Evolutionary conservation across 768 basidiomycete species (phyloP).

Genomic region (Trichaptum fuscoviolaceum): DNA sequence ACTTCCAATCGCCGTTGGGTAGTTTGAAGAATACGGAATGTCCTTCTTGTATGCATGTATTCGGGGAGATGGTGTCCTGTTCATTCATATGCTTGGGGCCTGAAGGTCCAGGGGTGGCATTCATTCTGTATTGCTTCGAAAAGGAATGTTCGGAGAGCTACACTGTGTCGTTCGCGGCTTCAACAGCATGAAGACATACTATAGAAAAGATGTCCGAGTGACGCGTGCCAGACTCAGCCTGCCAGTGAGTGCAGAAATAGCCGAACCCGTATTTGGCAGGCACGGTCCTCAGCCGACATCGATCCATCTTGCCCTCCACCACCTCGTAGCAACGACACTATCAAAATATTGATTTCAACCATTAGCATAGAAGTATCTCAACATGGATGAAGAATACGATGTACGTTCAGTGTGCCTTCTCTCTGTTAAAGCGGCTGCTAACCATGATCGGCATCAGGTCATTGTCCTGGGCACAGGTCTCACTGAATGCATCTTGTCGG

Average conservation of each 20-base stretch:
- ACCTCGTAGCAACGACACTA: constrained; percentile 5
- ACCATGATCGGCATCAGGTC: constrained; percentile 42
- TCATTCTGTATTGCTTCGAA: background rate
- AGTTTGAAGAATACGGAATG: constrained; percentile 75
- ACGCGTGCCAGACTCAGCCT: no score
- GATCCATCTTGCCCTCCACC: constrained; percentile 3
- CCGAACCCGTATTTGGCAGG: background rate
- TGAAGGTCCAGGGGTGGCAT: background rate
- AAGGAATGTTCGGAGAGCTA: background rate
- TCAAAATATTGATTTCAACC: background rate
- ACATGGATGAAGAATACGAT: constrained; percentile 99
- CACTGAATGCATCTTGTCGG: constrained; percentile 98
- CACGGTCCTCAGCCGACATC: background rate
- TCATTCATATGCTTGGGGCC: background rate
- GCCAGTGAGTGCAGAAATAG: no score
- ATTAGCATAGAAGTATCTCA: constrained; percentile 12
- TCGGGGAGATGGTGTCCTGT: background rate
- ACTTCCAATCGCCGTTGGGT: constrained; percentile 75
- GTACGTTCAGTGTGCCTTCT: constrained; percentile 35
- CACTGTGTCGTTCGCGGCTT: background rate
- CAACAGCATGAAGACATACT: no score
- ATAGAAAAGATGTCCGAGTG: no score
- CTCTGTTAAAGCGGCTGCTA: background rate
- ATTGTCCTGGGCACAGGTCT: constrained; percentile 94
- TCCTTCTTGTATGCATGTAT: constrained; percentile 49